Percentiles rank a stretch among this genome's conserved stretches.
Evolutionary conservation across 352 stramenopile genomes (phyloP).

Genomic region (Phytophthora sojae): DNA sequence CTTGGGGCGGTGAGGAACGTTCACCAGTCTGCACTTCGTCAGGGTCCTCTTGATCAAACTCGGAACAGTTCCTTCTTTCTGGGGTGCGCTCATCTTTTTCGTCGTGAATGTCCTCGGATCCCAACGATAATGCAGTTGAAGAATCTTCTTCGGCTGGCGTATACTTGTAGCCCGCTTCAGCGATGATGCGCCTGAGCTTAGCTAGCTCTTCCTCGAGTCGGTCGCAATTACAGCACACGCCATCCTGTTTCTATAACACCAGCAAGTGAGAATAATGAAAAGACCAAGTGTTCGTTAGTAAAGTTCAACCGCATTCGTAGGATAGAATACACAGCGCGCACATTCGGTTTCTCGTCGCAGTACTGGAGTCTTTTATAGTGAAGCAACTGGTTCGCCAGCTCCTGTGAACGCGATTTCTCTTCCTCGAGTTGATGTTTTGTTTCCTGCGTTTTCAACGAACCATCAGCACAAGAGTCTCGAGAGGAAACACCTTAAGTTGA

Average conservation of each 20-base stretch:
- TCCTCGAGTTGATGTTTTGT: constrained; percentile 57
- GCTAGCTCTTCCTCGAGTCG: constrained; percentile 18
- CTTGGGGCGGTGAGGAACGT: neutral
- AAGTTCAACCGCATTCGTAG: neutral
- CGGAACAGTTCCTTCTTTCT: constrained; percentile 19
- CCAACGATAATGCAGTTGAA: constrained; percentile 2
- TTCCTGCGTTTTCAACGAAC: constrained; percentile 34
- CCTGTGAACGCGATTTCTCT: constrained; percentile 45
- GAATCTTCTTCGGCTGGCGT: neutral
- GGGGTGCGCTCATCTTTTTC: constrained; percentile 20
- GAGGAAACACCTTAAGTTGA: neutral
- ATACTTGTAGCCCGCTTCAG: neutral
- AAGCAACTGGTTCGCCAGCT: constrained; percentile 42
- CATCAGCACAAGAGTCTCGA: neutral
- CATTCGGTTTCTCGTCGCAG: constrained; percentile 14
- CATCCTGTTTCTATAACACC: constrained; percentile 15
- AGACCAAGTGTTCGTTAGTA: neutral
- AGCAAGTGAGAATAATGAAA: neutral
- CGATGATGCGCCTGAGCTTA: constrained; percentile 17
- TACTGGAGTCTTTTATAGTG: constrained; percentile 29
- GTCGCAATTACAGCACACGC: constrained; percentile 32
- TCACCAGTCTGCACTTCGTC: neutral
- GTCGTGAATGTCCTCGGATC: neutral
- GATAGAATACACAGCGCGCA: constrained; percentile 4
- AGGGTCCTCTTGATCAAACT: constrained; percentile 12